Evolutionary conservation across 306 rosid species (phyloP), one percentile per base, ranked within the genome.

Genomic region (Oemleria cerasiformis): DNA sequence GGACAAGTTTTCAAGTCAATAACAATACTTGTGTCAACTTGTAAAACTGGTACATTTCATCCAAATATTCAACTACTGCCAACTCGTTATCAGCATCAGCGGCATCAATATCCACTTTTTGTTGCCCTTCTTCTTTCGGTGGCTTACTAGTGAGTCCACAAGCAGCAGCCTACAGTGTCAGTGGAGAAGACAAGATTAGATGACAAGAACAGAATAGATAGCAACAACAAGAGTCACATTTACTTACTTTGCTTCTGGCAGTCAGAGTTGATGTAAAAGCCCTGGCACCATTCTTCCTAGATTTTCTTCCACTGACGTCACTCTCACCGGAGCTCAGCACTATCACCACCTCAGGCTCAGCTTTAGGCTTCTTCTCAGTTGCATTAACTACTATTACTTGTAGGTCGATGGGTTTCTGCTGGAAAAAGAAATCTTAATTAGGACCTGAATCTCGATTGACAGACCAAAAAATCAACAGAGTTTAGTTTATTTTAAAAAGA

Each of bases 51-150:
- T 91, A 91, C 43, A 91, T 79, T 39, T 94, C 98, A 75, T 94
- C 97, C 42, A 94, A 34, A 23, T 94, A 91, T 61, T 89, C 98
- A 0, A 83, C 80, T 21, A 88, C 98, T 1, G 97, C 90, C 75
- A 94, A 72, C 70, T 94, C 97, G 70, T 87, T 85, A 62, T 82
- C 81, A 7, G 41, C 72, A 55, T 94, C 98, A 42, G 71, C 71
- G 53, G 73, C 85, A 60, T 94, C 98, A 63, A 94, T 85, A 78
- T 94, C 76, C 41, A 48, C 77, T 49, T 84, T 75, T 19, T 59
- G 70, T 55, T 80, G 36, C 36, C 82, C 77, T 78, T 82, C 36
- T 30, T 30, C 36, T 30, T 25, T 25, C 30, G 30, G 30, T 15
- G 85, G 86, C 73, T 76, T 84, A 15, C 75, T 53, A 55, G 73